phyloP scores from a whole-genome alignment of 2,329 filamentous ascomycete species.

The Colletotrichum horii region DNA sequence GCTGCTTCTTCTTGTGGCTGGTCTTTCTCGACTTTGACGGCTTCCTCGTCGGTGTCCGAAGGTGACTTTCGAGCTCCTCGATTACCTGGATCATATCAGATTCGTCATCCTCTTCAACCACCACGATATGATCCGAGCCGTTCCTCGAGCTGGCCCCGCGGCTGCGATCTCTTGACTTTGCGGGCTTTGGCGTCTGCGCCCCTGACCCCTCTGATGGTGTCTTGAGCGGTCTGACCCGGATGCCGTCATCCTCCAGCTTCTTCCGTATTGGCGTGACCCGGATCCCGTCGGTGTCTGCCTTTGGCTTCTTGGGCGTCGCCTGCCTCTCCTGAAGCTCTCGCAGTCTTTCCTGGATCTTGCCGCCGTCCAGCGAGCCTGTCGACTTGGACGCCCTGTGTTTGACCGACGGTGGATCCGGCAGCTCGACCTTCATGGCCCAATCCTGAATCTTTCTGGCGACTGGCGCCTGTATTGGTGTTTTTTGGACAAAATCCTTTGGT shows the following conservation, averaged over 20 bases:
- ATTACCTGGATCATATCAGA: constrained; percentile 33
- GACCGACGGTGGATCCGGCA: constrained; percentile 44
- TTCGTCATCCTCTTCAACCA: constrained; percentile 22
- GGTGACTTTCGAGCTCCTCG: constrained; percentile 41
- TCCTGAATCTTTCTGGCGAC: constrained; percentile 65
- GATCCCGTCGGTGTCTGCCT: constrained; percentile 44
- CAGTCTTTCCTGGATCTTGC: constrained; percentile 27
- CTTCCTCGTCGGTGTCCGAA: constrained; percentile 40
- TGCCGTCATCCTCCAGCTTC: constrained; percentile 35
- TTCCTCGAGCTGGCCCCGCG: constrained; percentile 27
- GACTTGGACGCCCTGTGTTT: constrained; percentile 43
- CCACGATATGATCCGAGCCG: constrained; percentile 32
- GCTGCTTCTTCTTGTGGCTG: constrained; percentile 8
- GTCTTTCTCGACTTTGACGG: constrained; percentile 11
- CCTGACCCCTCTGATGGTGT: background rate
- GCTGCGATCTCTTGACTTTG: constrained; percentile 5
- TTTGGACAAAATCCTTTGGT: constrained; percentile 64
- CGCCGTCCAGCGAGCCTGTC: constrained; percentile 31
- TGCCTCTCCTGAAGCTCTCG: constrained; percentile 20
- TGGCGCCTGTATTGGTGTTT: constrained; percentile 58
- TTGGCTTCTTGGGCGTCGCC: constrained; percentile 14
- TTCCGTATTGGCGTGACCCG: constrained; percentile 46
- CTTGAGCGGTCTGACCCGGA: constrained; percentile 32
- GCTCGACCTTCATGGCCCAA: constrained; percentile 63
- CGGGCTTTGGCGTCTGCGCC: constrained; percentile 28